Evolutionary conservation across 2,329 filamentous ascomycete species (phyloP).

Genomic region (Capronia coronata): DNA sequence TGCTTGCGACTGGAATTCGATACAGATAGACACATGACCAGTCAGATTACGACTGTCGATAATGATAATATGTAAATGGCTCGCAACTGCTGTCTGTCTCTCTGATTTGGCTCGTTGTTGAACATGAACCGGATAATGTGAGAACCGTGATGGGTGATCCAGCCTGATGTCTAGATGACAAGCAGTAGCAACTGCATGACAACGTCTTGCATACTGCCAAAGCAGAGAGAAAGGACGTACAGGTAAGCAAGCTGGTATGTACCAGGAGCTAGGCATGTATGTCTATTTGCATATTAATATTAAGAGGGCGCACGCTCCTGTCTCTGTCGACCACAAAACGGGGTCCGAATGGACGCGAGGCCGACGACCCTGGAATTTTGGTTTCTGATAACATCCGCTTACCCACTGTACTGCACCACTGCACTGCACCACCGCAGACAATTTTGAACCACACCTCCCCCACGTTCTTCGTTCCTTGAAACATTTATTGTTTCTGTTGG

Average conservation of each 20-base stretch:
- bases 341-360: neutral
- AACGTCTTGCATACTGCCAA: too few species aligned
- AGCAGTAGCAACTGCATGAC: neutral
- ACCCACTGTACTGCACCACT: too few species aligned
- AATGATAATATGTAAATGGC: constrained; percentile 13
- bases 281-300: too few species aligned
- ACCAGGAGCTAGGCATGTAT: too few species aligned
- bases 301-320: too few species aligned
- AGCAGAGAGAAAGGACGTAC: too few species aligned
- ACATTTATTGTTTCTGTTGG: neutral
- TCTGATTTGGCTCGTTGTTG: neutral
- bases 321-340: neutral
- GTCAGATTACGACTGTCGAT: neutral
- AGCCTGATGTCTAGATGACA: too few species aligned
- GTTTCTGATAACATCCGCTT: neutral
- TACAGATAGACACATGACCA: constrained; percentile 1
- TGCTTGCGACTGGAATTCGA: neutral
- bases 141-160: too few species aligned
- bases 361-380: neutral
- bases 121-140: too few species aligned
- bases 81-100: neutral
- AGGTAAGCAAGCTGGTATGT: too few species aligned
- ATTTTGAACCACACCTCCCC: neutral
- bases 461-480: neutral
- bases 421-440: too few species aligned